Evolutionary conservation across 768 basidiomycete genomes (phyloP).

Genomic region (Podaxis carcinomalis): DNA sequence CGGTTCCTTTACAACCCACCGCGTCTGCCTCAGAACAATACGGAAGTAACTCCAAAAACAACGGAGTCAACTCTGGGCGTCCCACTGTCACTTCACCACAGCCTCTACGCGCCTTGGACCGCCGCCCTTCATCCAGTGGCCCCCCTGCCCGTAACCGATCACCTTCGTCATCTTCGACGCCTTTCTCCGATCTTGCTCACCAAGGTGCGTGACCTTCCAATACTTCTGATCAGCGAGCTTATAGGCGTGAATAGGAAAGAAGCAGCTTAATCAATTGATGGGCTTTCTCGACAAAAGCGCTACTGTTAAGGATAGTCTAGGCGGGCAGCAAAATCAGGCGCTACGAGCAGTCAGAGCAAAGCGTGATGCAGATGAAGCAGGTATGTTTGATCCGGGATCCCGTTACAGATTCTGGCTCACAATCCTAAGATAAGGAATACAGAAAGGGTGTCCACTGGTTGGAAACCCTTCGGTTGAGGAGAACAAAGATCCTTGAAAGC

Average conservation of each 20-base stretch:
- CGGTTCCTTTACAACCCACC: slow-evolving; percentile 26
- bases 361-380: slow-evolving; percentile 88
- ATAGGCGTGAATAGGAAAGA: slow-evolving; percentile 54
- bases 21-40: slow-evolving; percentile 26
- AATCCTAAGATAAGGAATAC: slow-evolving; percentile 75
- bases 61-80: slow-evolving; percentile 40
- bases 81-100: slow-evolving; percentile 67
- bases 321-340: slow-evolving; percentile 60
- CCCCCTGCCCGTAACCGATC: slow-evolving; percentile 61
- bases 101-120: slow-evolving; percentile 69
- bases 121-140: slow-evolving; percentile 62
- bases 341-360: slow-evolving; percentile 78
- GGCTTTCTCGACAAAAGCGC: slow-evolving; percentile 79
- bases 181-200: slow-evolving; percentile 84
- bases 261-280: slow-evolving; percentile 81
- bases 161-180: slow-evolving; percentile 67
- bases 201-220: slow-evolving; percentile 47
- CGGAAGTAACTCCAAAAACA: slow-evolving; percentile 38
- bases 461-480: slow-evolving; percentile 81
- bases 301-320: slow-evolving; percentile 55
- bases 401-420: not conserved
- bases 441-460: slow-evolving; percentile 86
- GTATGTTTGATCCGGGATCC: slow-evolving; percentile 32
- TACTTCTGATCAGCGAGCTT: not conserved
- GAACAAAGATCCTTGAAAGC: slow-evolving; percentile 77